Percentiles rank a stretch among this genome's conserved stretches.
These are phyloP conservation scores for Kurtzmaniella cleridarum DNA, from an alignment of 805 yeast species.

Conservation along the genomic window DNA sequence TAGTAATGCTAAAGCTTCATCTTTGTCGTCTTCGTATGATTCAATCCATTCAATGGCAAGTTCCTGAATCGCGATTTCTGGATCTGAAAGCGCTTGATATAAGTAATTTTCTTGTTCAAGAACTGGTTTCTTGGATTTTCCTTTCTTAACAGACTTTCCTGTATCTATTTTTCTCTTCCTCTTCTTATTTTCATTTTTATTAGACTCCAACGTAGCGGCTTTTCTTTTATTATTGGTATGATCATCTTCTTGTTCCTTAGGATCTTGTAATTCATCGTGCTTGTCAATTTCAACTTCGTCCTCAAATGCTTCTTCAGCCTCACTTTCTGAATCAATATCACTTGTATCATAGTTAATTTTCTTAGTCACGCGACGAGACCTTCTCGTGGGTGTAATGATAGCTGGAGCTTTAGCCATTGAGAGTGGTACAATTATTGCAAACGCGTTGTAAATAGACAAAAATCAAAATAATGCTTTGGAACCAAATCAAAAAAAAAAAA, in stretches of 20 bases:
- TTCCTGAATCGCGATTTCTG: constrained; percentile 26
- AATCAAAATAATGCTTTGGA: no score
- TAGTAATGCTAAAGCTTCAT: constrained; percentile 52
- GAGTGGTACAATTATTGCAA: no score
- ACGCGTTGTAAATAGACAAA: no score
- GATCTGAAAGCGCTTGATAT: constrained; percentile 24
- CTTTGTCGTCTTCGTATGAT: constrained; percentile 25
- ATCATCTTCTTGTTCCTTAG: neutral
- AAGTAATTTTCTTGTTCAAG: constrained; percentile 21
- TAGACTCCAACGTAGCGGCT: neutral
- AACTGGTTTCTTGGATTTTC: neutral
- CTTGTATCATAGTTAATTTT: neutral
- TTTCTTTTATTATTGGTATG: neutral
- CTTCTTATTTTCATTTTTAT: neutral
- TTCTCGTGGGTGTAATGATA: constrained; percentile 3
- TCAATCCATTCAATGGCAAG: constrained; percentile 38
- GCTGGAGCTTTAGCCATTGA: neutral
- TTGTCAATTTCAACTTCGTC: no score
- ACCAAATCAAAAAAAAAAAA: no score
- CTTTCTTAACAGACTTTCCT: no score
- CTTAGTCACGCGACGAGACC: constrained; percentile 6
- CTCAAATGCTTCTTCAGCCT: no score
- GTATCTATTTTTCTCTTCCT: neutral
- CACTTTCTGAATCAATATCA: no score
- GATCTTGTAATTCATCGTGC: neutral